Evolutionary conservation across 257 asterid species (phyloP), one percentile per base, ranked within the genome.

Genomic region (Capsicum baccatum): DNA sequence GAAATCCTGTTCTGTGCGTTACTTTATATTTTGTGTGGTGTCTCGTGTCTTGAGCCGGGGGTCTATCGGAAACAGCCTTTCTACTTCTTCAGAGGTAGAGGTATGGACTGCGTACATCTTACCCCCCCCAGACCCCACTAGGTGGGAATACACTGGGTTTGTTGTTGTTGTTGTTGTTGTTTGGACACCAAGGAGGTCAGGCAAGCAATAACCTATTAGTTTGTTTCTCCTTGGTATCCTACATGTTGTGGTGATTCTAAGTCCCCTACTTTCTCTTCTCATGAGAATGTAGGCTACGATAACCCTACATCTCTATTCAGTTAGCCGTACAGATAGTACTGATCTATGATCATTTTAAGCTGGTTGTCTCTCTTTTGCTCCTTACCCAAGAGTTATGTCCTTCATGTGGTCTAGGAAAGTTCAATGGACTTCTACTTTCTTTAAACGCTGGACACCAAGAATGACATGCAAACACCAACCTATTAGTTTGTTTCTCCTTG

Each of bases 141-240:
- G n/a, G n/a, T n/a, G n/a, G n/a, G n/a, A n/a, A n/a, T n/a, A n/a
- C n/a, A n/a, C n/a, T n/a, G n/a, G n/a, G n/a, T n/a, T n/a, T n/a
- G n/a, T n/a, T n/a, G n/a, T n/a, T n/a, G n/a, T n/a, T n/a, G n/a
- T n/a, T n/a, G n/a, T n/a, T n/a, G n/a, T n/a, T 5, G 9, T 11
- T 26, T 48, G 80, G 80, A 50, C 19, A 19, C 80, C 80, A 74
- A 74, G 80, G 50, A 50, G 62, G 62, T 19, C 60, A 21, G 50
- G 44, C 80, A 74, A 74, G 21, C 57, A 19, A 12, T 5, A 3
- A 74, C 19, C 44, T 50, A 21, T 19, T 48, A 50, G 44, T 74
- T 74, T 74, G 80, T 74, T 50, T 74, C 60, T 74, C 44, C 80
- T 48, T 74, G 80, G 59, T 74, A 50, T 74, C 80, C 62, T 50